These are phyloP conservation scores for Geotrichum candidum DNA, from an alignment of 1,139 yeast genomes.

Conservation along the genomic window DNA sequence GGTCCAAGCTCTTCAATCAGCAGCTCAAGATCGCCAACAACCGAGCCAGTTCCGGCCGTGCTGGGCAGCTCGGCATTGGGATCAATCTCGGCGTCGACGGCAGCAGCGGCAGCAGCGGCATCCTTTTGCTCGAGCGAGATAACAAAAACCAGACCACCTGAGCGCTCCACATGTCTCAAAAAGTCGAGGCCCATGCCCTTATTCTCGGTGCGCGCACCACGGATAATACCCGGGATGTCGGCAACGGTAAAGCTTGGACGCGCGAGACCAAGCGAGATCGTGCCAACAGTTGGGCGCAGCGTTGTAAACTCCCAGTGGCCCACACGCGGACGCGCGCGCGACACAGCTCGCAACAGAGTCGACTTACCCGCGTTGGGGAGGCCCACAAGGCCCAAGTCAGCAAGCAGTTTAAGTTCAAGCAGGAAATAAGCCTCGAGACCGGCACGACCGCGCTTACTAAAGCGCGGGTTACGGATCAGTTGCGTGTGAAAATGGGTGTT, in stretches of 20 bases:
- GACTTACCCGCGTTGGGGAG: conserved; percentile 96
- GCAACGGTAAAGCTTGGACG: conserved; percentile 80
- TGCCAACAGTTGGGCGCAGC: conserved; percentile 84
- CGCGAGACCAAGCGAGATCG: conserved; percentile 63
- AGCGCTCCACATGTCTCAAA: conserved; percentile 83
- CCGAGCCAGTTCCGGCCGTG: background rate
- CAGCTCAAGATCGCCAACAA: conserved; percentile 49
- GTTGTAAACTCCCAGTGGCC: conserved; percentile 99
- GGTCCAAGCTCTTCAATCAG: conserved; percentile 67
- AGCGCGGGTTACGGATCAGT: conserved; percentile 80
- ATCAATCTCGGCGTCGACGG: background rate
- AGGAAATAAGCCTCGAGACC: conserved; percentile 64
- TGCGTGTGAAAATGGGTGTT: conserved; percentile 89
- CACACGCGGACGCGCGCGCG: conserved; percentile 81
- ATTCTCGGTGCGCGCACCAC: conserved; percentile 70
- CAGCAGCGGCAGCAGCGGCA: conserved; percentile 37
- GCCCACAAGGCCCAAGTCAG: conserved; percentile 91
- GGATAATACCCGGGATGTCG: conserved; percentile 91
- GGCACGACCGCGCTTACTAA: conserved; percentile 71
- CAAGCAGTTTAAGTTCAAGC: conserved; percentile 78
- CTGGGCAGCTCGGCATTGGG: background rate
- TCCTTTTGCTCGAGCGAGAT: conserved; percentile 59
- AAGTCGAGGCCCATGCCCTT: conserved; percentile 94
- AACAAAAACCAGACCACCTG: conserved; percentile 84
- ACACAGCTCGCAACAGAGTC: conserved; percentile 78